Conservation (phyloP, 78 protist species). For the Dictyostelium firmibasis region DNA sequence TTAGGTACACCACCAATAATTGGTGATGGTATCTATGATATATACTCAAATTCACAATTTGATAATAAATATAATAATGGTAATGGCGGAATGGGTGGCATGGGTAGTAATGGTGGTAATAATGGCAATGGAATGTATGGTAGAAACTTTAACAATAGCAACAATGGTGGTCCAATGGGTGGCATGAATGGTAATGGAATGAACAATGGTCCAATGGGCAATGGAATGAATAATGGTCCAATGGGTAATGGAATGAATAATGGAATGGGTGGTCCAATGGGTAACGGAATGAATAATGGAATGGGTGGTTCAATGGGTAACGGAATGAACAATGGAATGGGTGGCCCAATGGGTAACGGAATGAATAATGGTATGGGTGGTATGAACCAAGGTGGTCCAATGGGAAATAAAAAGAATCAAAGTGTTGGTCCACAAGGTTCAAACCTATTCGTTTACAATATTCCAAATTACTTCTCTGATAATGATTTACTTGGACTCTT, state of each 20-base stretch:
- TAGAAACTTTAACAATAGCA: conserved; percentile 4
- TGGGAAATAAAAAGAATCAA: conserved; percentile 17
- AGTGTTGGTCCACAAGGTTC: conserved; percentile 87
- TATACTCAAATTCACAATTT: conserved; percentile 34
- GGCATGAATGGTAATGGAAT: not conserved
- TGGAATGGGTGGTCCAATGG: not conserved
- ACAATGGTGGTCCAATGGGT: not conserved
- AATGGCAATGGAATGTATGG: no score
- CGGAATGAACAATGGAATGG: not conserved
- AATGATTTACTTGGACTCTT: conserved; percentile 69
- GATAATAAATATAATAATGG: conserved; percentile 3
- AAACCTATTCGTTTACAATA: conserved; percentile 86
- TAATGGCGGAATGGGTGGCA: not conserved
- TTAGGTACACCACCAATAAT: conserved; percentile 66
- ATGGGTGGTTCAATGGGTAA: not conserved
- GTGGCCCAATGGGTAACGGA: not conserved
- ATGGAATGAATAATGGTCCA: not conserved
- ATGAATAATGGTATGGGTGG: not conserved
- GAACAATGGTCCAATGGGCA: not conserved
- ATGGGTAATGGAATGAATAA: not conserved
- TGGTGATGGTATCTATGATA: conserved; percentile 64
- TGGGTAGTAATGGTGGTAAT: not conserved
- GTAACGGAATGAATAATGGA: not conserved
- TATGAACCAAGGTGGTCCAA: not conserved
- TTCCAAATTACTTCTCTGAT: conserved; percentile 84